A percentile compares a stretch with the other conserved stretches of the same genome.
Conservation (phyloP, 768 basidiomycete species). For the Macrolepiota albuminosa region DNA sequence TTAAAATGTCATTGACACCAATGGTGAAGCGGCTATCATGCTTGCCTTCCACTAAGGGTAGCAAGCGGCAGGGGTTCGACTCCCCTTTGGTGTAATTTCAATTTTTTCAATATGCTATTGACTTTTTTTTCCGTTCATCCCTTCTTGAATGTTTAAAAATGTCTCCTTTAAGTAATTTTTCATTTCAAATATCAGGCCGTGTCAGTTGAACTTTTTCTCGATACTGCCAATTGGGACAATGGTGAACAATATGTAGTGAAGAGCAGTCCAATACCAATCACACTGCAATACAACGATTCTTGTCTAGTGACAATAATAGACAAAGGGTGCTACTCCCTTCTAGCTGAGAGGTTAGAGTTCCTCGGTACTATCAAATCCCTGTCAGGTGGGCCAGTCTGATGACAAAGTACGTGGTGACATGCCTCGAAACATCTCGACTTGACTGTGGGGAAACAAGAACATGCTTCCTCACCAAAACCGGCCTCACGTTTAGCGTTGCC, state of each 20-base stretch:
- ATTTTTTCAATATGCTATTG: no score
- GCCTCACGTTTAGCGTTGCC: constrained; percentile 8
- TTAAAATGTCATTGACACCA: constrained; percentile 18
- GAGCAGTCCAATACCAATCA: no score
- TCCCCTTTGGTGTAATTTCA: constrained; percentile 56
- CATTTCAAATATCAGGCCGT: no score
- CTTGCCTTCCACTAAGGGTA: constrained; percentile 70
- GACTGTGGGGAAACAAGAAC: not conserved
- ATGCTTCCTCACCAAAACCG: not conserved
- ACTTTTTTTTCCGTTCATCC: no score
- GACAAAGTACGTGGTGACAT: not conserved
- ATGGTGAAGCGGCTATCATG: constrained; percentile 94
- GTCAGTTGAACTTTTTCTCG: no score
- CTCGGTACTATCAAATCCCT: not conserved
- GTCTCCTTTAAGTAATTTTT: no score
- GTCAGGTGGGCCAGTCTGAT: not conserved
- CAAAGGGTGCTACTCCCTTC: not conserved
- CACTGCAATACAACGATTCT: not conserved
- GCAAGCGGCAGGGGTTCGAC: constrained; percentile 76
- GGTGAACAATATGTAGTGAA: no score
- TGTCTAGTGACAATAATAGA: not conserved
- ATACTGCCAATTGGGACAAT: no score
- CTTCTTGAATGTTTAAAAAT: no score
- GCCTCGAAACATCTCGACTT: not conserved
- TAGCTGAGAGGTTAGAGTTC: no score